Base-by-base conservation (phyloP, 1,284 basidiomycete species). In the Heterobasidion occidentale region DNA sequence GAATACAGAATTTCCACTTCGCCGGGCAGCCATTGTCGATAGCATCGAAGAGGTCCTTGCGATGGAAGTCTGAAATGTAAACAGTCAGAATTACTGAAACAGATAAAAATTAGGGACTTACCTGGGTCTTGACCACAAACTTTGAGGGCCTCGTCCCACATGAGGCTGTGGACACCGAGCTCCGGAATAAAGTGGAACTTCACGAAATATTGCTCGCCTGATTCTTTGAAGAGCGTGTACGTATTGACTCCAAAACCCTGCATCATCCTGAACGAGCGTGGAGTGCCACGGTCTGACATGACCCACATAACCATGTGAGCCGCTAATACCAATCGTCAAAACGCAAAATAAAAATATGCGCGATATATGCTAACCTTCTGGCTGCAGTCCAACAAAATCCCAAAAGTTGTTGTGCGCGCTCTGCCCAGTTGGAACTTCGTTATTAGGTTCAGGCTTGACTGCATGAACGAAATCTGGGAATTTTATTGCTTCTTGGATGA, bases 101-200 rank as follows among this genome's bases (percentile, higher is more conserved):
- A 54, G 3, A 20, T 51, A 7, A 47, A 35, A 55, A 48, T 14
- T 27, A 36, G 35, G 44, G 20, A 59, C 72, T 50, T 60, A 82
- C 80, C 84, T 54, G 87, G 86, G 67, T 90, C 87, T 65, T 89
- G 89, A 1, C 91, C 90, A n/a, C 67, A 67, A 50, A 94, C 79
- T 68, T 93, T 93, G 58, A 93, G 73, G 0, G 88, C 88, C 64
- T 94, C 92, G 59, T 94, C 91, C 90, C 92, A 94, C 11, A 86
- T 73, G n/a, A 93, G 71, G 57, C 83, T 88, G 66, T 93, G 88
- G 5, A 88, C 85, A 19, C 92, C 91, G 17, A 92, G 79, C 67
- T 90, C 84, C 0, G 90, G 89, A 44, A 81, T 80, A 76, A 83
- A 90, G 68, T 93, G 90, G 70, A 92, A 94, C 69, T 94, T 94